These are phyloP conservation scores for Solanum bukasovii DNA, from an alignment of 257 asterid species.

Conservation along the genomic window DNA sequence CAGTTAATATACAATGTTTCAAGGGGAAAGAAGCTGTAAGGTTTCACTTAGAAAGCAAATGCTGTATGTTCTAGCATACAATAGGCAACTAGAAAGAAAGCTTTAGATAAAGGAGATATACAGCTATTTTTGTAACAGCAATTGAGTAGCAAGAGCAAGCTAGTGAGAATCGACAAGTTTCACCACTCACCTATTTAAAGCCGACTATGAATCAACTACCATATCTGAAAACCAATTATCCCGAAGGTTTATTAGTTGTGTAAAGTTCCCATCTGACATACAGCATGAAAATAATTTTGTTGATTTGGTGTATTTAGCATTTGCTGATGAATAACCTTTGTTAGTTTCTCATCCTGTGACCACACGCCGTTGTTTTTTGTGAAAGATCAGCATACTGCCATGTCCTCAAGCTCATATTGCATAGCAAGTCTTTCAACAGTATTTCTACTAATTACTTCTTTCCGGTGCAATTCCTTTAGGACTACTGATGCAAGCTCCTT, in stretches of 20 bases:
- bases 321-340: neutral
- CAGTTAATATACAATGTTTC: neutral
- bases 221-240: neutral
- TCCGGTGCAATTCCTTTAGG: slow-evolving; percentile 47
- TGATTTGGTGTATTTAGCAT: neutral
- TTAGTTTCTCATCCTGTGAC: neutral
- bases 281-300: neutral
- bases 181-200: neutral
- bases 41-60: neutral
- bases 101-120: neutral
- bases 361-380: neutral
- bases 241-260: neutral
- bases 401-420: slow-evolving; percentile 62
- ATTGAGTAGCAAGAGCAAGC: neutral
- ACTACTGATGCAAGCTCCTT: slow-evolving; percentile 49
- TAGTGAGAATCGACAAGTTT: neutral
- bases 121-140: neutral
- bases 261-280: neutral
- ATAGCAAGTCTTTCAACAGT: slow-evolving; percentile 55
- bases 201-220: neutral
- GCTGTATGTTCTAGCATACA: neutral
- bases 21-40: neutral
- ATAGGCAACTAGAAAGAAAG: neutral
- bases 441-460: slow-evolving; percentile 37
- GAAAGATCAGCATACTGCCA: neutral